Conservation (phyloP, 2,329 filamentous ascomycete species). For the Fusarium duplospermum region DNA sequence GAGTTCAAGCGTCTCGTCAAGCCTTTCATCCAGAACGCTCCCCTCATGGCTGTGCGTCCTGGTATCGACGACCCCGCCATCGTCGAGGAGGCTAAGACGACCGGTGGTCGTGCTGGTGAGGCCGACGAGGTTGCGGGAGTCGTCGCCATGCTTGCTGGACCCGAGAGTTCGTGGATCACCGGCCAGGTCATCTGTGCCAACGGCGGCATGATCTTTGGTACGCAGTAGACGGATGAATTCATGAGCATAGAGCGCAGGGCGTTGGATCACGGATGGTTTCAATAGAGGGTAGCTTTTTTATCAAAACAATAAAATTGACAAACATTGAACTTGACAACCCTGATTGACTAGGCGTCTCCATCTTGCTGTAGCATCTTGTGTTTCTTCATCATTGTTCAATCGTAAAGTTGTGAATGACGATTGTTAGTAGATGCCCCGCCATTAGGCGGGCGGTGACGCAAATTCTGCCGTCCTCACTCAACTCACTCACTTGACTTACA, state of each 20-base stretch:
- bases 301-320: conserved; percentile 2
- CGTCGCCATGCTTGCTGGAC: conserved; percentile 41
- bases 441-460: conserved; percentile 42
- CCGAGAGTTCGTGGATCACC: conserved; percentile 44
- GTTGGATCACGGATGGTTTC: conserved; percentile 18
- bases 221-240: conserved; percentile 32
- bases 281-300: conserved; percentile 22
- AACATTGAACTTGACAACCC: neutral
- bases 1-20: conserved; percentile 45
- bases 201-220: conserved; percentile 45
- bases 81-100: conserved; percentile 44
- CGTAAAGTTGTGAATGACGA: neutral
- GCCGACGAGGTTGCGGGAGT: conserved; percentile 42
- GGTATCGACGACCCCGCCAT: conserved; percentile 41
- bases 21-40: conserved; percentile 45
- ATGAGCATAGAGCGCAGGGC: conserved; percentile 16
- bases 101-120: conserved; percentile 42
- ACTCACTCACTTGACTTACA: conserved; percentile 33
- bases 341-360: neutral
- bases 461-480: conserved; percentile 42
- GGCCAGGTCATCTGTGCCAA: conserved; percentile 46
- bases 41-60: conserved; percentile 40
- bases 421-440: conserved; percentile 39
- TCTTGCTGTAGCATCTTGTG: neutral
- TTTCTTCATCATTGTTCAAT: neutral